Base-by-base conservation (phyloP, 108 stramenopile species). In the Fragilaria radians region DNA sequence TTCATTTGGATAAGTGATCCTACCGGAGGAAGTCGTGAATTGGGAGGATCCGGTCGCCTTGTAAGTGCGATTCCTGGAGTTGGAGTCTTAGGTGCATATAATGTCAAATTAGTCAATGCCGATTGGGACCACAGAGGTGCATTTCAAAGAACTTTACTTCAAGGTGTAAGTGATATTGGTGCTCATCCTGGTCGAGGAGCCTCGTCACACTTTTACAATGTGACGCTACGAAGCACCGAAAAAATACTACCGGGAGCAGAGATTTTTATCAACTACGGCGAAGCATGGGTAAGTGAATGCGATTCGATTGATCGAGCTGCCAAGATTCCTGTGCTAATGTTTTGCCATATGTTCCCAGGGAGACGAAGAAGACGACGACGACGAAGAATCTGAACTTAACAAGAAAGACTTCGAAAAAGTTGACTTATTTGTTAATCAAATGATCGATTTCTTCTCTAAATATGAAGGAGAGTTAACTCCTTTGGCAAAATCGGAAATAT, bases 391-490 rank as follows among this genome's bases (percentile, higher is more conserved):
- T 47, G 32, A 64, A 23, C 58, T 83, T 3, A 72, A 66, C 52
- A 79, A 70, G 33, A 70, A 77, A 33, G 88, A 89, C 66, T 73
- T 78, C 51, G 65, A 70, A 7, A 81, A 79, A 63, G 72, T 85
- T 59, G 88, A 89, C 62, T 57, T 67, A 60, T 80, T 74, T 5
- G 62, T 89, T 34, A 66, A 74, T 21, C 76, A 83, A 46, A 85
- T 89, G 72, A 66, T 85, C 23, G 56, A 62, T 19, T 89, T 89
- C 62, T 83, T 89, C 52, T 75, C 81, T 25, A 85, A 83, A 61
- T 69, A 89, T 61, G 59, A 73, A 2, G 72, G 65, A 32, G 66
- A 76, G 28, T 46, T 89, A 19, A 80, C 82, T 59, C 71, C 68
- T 5, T 54, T 72, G 47, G 66, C 88, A 23, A 80, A 78, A 31